Base-by-base conservation (phyloP, 2,329 filamentous ascomycete species). In the Knufia petricola region DNA sequence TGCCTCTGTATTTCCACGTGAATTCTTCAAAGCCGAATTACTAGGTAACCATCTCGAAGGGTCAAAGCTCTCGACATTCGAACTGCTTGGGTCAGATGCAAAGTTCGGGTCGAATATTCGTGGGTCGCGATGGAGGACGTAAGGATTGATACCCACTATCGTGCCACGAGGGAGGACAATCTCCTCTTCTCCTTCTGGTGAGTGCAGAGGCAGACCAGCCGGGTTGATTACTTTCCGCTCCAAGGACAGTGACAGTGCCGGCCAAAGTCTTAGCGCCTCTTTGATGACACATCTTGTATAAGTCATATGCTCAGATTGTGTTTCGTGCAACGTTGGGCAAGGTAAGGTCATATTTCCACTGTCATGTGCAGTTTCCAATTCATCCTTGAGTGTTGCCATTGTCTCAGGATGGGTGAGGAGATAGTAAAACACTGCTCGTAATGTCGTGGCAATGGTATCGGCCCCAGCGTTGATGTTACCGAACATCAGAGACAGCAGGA, bases 381-480 rank as follows among this genome's bases (percentile, higher is more conserved):
- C 64, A 2, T 50, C 12, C n/a, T 49, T 48, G 1, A 66, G 57
- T 8, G 48, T 56, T 1, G 57, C 24, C 6, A 63, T 32, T 1
- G 58, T 58, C 4, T 52, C 56, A 0, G 80, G 81, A 58, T 80
- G 77, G 58, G 81, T 81, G 31, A 88, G 72, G 2, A 89, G 66
- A 62, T 80, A 82, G 66, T 89, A 89, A 59, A 90, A 87, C 0
- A 87, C 76, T 6, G 81, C 75, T 4, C 77, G 76, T 0, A 89
- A 72, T 3, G 77, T 79, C 59, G 88, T 88, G 26, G 83, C 85
- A 0, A 85, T 89, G 0, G 85, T 90, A 64, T 92, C 86, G 2
- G 78, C 83, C 2, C 85, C 85, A 0, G 86, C 86, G 12, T 60
- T 59, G 21, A 65, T 55, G 48, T 65, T 66, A 50, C 52, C 52